Evolutionary conservation across 1,284 basidiomycete genomes (phyloP).

Genomic region (Golubevia sp.): DNA sequence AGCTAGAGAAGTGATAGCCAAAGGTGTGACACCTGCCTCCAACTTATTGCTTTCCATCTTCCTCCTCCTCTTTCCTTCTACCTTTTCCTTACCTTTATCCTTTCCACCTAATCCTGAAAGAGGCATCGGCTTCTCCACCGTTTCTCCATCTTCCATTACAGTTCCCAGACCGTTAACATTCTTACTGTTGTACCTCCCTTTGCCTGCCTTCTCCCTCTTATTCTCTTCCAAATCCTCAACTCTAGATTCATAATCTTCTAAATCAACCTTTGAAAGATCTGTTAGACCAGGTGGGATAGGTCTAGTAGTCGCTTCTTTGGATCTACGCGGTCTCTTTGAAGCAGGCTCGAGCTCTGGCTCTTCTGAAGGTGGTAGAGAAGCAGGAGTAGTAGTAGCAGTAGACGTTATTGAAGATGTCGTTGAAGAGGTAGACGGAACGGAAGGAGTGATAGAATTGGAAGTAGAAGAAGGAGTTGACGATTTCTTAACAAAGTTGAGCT

Average conservation of each 20-base stretch:
- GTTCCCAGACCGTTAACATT: background rate
- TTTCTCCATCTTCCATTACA: too few species aligned
- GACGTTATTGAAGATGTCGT: background rate
- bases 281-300: background rate
- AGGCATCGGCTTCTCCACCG: too few species aligned
- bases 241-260: background rate
- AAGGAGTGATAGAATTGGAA: too few species aligned
- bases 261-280: background rate
- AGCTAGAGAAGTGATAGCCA: background rate
- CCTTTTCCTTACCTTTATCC: background rate
- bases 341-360: background rate
- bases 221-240: background rate
- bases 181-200: background rate
- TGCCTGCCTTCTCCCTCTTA: background rate
- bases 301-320: background rate
- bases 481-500: too few species aligned
- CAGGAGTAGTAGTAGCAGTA: background rate
- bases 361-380: background rate
- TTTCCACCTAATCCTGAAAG: too few species aligned
- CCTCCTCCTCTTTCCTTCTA: background rate
- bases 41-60: too few species aligned
- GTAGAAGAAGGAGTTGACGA: too few species aligned
- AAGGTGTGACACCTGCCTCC: too few species aligned
- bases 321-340: background rate
- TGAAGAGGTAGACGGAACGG: too few species aligned